Conservation (phyloP, 2,329 filamentous ascomycete species). For the Podosphaera leucotricha region DNA sequence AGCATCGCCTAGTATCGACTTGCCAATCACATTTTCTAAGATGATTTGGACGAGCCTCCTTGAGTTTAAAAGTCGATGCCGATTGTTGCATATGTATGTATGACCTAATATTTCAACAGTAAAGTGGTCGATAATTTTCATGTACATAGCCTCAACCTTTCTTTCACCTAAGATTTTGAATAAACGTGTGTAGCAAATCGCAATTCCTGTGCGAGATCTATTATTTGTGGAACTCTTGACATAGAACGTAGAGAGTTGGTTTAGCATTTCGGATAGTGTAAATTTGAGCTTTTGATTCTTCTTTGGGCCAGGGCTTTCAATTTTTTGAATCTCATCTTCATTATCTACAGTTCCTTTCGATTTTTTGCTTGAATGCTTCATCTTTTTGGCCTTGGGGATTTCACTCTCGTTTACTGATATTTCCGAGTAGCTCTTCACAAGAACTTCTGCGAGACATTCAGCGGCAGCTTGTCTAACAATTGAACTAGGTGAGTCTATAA, state of each 20-base stretch:
- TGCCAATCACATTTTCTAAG: slow-evolving; percentile 62
- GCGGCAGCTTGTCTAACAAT: slow-evolving; percentile 68
- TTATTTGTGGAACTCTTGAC: slow-evolving; percentile 57
- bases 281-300: slow-evolving; percentile 52
- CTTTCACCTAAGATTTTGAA: slow-evolving; percentile 58
- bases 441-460: slow-evolving; percentile 57
- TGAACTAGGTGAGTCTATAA: slow-evolving; percentile 53
- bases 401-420: slow-evolving; percentile 25
- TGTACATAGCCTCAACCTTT: slow-evolving; percentile 62
- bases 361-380: slow-evolving; percentile 37
- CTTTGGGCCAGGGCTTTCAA: slow-evolving; percentile 53
- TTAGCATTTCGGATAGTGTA: slow-evolving; percentile 54
- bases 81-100: slow-evolving; percentile 52
- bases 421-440: slow-evolving; percentile 61
- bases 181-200: slow-evolving; percentile 66
- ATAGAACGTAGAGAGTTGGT: slow-evolving; percentile 60
- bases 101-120: slow-evolving; percentile 61
- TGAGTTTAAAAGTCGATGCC: slow-evolving; percentile 67
- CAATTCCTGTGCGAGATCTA: slow-evolving; percentile 57
- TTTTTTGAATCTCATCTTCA: slow-evolving; percentile 41
- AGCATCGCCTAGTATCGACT: slow-evolving; percentile 64
- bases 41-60: slow-evolving; percentile 67
- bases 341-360: slow-evolving; percentile 53
- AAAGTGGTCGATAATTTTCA: slow-evolving; percentile 57
- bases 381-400: slow-evolving; percentile 35